Evolutionary conservation across 345 rosid species (phyloP), one percentile per base, ranked within the genome.

Genomic region (Capsella bursapastoris): DNA sequence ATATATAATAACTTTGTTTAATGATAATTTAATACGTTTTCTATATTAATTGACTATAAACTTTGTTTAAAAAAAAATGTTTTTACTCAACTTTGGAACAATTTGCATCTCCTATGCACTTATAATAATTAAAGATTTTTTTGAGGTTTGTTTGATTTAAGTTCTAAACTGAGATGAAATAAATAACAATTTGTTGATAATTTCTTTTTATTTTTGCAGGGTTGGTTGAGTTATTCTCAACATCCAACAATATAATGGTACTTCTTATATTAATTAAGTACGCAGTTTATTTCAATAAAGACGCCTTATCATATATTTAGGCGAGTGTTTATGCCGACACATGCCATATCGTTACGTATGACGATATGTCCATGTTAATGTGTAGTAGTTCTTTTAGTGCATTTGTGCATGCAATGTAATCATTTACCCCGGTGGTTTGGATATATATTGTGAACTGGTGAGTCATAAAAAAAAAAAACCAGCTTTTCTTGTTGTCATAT

Each of bases 221-320:
- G 52, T 74, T 66, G 72, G 78, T 66, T 74, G 66, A 74, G 66
- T 57, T 37, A 48, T 37, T 28, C 57, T 31, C 49, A 60, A 6
- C 63, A 59, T 43, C 29, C 38, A 29, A 7, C 28, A 50, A 22
- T 22, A 22, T 22, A 22, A 25, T 49, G 48, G 25, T 34, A 37
- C 57, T 35, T 73, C 57, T 64, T 22, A 22, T 22, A 22, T 9
- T 35, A 22, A 27, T 25, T 8, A 41, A 8, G 31, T 57, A 47
- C 38, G 32, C 29, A 16, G 37, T 65, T 12, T 53, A 40, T 15
- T 55, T 73, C 37, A 73, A 73, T 73, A 74, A 66, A 74, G 41
- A 12, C 34, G 34, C 58, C n/a, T 9, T 49, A 65, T 47, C n/a
- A 11, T 15, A 45, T 48, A 35, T 37, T 10, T 25, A n/a, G 64